Evolutionary conservation across 1,139 yeast species (phyloP).

Genomic region (Nakaseomyces kungkrabaensis): DNA sequence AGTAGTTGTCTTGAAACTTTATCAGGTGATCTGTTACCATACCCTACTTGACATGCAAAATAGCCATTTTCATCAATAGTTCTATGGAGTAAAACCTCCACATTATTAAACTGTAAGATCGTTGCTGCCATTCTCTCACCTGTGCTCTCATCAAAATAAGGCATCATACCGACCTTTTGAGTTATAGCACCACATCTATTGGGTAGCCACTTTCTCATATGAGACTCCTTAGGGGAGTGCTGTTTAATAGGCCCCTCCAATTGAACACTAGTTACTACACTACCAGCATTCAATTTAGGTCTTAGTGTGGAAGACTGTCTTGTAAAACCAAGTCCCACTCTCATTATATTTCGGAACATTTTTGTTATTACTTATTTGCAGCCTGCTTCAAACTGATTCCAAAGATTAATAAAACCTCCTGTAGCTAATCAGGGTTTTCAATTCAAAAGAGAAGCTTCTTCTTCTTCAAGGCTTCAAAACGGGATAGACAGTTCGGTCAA

Average conservation of each 20-base stretch:
- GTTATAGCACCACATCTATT: conserved; percentile 79
- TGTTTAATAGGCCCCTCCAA: conserved; percentile 34
- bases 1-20: conserved; percentile 57
- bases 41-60: conserved; percentile 82
- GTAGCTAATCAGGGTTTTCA: too few species aligned
- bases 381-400: too few species aligned
- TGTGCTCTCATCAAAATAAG: conserved; percentile 57
- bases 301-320: conserved; percentile 8
- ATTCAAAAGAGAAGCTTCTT: too few species aligned
- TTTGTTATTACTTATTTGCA: not conserved
- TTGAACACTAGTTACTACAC: conserved; percentile 11
- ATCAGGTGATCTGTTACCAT: conserved; percentile 54
- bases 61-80: conserved; percentile 66
- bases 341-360: not conserved
- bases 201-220: conserved; percentile 57
- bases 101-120: conserved; percentile 74
- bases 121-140: conserved; percentile 77
- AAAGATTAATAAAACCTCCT: too few species aligned
- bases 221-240: conserved; percentile 49
- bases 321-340: not conserved
- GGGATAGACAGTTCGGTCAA: too few species aligned
- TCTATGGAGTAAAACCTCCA: conserved; percentile 72
- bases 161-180: conserved; percentile 80
- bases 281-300: conserved; percentile 16
- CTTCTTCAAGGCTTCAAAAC: too few species aligned